These are phyloP conservation scores for Chlorophyllum brunneum DNA, from an alignment of 768 basidiomycete genomes.

Conservation along the genomic window DNA sequence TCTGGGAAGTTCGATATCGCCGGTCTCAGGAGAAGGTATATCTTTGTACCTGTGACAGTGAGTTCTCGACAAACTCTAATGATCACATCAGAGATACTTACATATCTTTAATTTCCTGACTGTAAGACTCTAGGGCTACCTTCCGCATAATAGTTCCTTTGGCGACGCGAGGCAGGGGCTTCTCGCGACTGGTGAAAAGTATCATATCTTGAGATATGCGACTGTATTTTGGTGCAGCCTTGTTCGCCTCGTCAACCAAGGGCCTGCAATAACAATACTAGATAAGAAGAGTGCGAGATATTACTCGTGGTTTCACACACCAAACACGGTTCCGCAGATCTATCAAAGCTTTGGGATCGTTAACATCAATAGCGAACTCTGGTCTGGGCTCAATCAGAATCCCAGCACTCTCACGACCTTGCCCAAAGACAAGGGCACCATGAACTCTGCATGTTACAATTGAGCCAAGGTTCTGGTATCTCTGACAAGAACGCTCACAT, in stretches of 20 bases:
- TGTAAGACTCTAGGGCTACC: slow-evolving; percentile 38
- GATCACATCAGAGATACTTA: slow-evolving; percentile 19
- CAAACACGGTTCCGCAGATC: slow-evolving; percentile 34
- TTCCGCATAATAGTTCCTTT: slow-evolving; percentile 49
- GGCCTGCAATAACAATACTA: slow-evolving; percentile 22
- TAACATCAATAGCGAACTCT: slow-evolving; percentile 23
- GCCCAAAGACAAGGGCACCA: slow-evolving; percentile 43
- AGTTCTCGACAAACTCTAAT: neutral
- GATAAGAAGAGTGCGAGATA: neutral
- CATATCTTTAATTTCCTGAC: slow-evolving; percentile 42
- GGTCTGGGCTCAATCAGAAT: slow-evolving; percentile 29
- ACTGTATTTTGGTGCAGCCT: slow-evolving; percentile 38
- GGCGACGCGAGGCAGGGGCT: slow-evolving; percentile 39
- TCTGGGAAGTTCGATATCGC: neutral
- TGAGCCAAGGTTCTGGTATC: neutral
- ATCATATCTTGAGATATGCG: slow-evolving; percentile 54
- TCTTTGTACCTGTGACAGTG: neutral
- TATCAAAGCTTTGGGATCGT: slow-evolving; percentile 18
- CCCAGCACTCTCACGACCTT: slow-evolving; percentile 30
- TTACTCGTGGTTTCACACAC: slow-evolving; percentile 18
- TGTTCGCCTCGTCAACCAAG: slow-evolving; percentile 41
- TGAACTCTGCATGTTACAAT: slow-evolving; percentile 15
- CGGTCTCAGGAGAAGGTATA: neutral
- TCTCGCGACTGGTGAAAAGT: slow-evolving; percentile 31
- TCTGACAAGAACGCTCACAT: slow-evolving; percentile 17